Percentiles rank a stretch among this genome's conserved stretches.
phyloP scores from a whole-genome alignment of 257 asterid genomes.

The Buddleja alternifolia region DNA sequence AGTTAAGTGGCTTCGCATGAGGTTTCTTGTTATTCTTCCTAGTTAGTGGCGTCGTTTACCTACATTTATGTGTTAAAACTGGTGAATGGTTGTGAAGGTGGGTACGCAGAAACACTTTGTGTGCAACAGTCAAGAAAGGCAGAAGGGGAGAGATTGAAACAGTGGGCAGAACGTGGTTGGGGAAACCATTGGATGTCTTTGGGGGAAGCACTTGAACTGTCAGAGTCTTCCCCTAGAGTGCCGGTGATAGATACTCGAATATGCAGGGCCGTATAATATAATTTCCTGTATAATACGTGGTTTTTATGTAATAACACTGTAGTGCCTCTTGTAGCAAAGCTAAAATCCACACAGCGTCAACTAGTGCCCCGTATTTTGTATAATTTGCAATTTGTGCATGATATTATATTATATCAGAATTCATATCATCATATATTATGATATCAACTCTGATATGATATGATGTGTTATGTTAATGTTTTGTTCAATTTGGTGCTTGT shows the following conservation, averaged over 20 bases:
- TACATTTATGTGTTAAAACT: not conserved
- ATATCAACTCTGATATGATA: too few species aligned
- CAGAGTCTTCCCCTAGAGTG: conserved; percentile 54
- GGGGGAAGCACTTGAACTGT: conserved; percentile 62
- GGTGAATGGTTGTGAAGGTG: conserved; percentile 55
- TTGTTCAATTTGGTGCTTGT: too few species aligned
- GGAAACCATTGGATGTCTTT: conserved; percentile 63
- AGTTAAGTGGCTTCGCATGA: too few species aligned
- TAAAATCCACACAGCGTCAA: not conserved
- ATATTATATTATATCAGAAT: too few species aligned
- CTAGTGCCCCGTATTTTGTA: not conserved
- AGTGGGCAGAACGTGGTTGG: conserved; percentile 80
- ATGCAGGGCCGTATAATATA: conserved; percentile 69
- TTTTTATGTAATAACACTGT: not conserved
- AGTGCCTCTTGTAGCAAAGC: conserved; percentile 20
- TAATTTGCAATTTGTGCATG: too few species aligned
- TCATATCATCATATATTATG: too few species aligned
- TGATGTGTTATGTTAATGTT: too few species aligned
- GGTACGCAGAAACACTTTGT: conserved; percentile 75
- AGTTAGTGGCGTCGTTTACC: not conserved
- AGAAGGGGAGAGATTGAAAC: conserved; percentile 75
- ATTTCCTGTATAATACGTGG: conserved; percentile 13
- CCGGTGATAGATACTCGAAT: conserved; percentile 74
- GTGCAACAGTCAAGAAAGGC: conserved; percentile 83
- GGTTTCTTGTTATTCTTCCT: not conserved